Conservation (phyloP, 2,329 filamentous ascomycete species). For the Diaporthe vexans region DNA sequence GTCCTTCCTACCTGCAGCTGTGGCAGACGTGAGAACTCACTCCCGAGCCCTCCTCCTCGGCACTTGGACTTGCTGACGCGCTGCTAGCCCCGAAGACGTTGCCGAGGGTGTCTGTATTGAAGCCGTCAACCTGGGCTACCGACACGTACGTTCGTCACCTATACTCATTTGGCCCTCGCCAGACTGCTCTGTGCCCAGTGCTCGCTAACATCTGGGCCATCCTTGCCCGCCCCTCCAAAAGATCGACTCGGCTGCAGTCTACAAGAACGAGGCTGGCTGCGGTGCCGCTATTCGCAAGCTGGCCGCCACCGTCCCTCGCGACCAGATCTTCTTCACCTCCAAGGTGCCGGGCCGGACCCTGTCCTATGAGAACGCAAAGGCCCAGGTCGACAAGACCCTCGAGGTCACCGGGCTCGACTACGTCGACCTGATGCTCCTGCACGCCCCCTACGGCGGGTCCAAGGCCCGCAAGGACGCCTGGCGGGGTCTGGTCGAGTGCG, state of each 20-base stretch:
- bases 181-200: neutral
- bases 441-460: slow-evolving; percentile 71
- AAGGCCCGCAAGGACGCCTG: slow-evolving; percentile 70
- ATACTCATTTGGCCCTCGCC: too few relatives aligned
- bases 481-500: slow-evolving; percentile 74
- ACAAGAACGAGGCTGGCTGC: slow-evolving; percentile 64
- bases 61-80: slow-evolving; percentile 13
- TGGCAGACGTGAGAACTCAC: slow-evolving; percentile 63
- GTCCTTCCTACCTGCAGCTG: slow-evolving; percentile 53
- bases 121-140: slow-evolving; percentile 66
- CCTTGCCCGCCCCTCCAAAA: slow-evolving; percentile 44
- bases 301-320: slow-evolving; percentile 57
- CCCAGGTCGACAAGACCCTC: slow-evolving; percentile 74
- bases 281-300: slow-evolving; percentile 59
- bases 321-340: slow-evolving; percentile 68
- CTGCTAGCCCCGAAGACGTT: slow-evolving; percentile 52
- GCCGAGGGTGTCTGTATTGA: slow-evolving; percentile 57
- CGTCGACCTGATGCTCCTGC: slow-evolving; percentile 76
- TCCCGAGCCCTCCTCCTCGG: neutral
- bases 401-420: slow-evolving; percentile 74
- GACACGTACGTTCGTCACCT: slow-evolving; percentile 57
- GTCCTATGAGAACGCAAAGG: slow-evolving; percentile 74
- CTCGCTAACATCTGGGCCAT: neutral
- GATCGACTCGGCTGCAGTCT: slow-evolving; percentile 68
- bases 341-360: slow-evolving; percentile 63